Base-by-base conservation (phyloP, 106 monocot genomes). In the Dioscorea alata region DNA sequence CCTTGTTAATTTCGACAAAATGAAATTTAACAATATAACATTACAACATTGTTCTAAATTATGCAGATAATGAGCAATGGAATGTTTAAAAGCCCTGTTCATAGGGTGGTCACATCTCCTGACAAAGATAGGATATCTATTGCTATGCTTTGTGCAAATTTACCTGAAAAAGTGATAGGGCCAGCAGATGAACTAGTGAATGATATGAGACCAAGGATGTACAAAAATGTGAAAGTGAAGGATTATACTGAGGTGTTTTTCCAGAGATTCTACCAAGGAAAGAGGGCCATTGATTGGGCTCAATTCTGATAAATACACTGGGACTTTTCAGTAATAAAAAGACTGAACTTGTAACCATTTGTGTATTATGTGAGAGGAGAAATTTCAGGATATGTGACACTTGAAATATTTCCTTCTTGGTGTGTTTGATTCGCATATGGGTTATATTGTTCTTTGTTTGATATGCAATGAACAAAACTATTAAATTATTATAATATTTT, bases 31-130 rank as follows among this genome's bases (percentile, higher is more conserved):
- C 42, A 5, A 3, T 42, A 42, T 28, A 28, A 28, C 28, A 42
- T 42, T 8, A 42, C 6, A 42, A 8, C 6, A 42, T 42, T 42
- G 0, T 42, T 42, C 42, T 42, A 6, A 31, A 60, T 32, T n/a
- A 33, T 72, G 71, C 82, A 82, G 84, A 75, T 84, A 32, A 84
- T 84, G 79, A 79, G 79, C 76, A 84, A 84, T 68, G 84, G 76
- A 48, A 76, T 62, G 22, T 76, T 84, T 25, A 84, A 73, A 48
- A 76, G 76, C 49, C 84, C 84, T 15, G 59, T 76, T 24, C 84
- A 84, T 31, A 63, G 84, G 23, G 84, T 79, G 57, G 84, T 80
- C 17, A 60, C 79, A 23, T 73, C 35, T 18, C 21, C 72, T 10
- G 50, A 60, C 28, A 69, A 32, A 48, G 79, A 75, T 28, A 79